Base-by-base conservation (phyloP, 768 basidiomycete species). In the Suillus paluster region DNA sequence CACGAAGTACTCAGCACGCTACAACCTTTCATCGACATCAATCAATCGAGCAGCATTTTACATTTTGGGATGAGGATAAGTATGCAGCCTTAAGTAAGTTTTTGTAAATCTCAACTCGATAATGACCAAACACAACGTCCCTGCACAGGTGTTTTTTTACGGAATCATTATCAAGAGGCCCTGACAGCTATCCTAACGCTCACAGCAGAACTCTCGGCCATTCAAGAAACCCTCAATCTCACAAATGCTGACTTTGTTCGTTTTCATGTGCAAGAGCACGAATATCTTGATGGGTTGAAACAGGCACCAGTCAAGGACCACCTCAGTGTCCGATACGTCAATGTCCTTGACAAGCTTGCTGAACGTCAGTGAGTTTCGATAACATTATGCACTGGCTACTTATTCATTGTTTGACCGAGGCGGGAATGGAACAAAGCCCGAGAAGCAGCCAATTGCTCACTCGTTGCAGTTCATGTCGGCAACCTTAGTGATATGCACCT, bases 51-150 rank as follows among this genome's bases (percentile, higher is more conserved):
- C 50, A 57, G 21, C 63, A 67, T 42, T 67, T 70, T 27, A 30
- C 33, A 0, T 63, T 60, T 27, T 74, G 72, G 69, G 64, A 65
- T 49, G 45, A 39, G 3, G 63, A 68, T 21, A 70, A 71, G 25
- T 67, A 71, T 50, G 63, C 62, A 0, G 67, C 63, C 5, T 57
- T 69, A 0, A 71, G 74, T 73, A 63, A 34, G 34, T 34, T 34
- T 34, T 34, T 5, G 1, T 34, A 34, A 34, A 34, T 34, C 7
- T 34, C 34, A 8, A 34, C 34, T 34, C 10, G n/a, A n/a, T n/a
- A n/a, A 5, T 34, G 34, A 34, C 34, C 34, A 34, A 34, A 34
- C 34, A 34, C 34, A 34, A 5, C 10, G 34, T 10, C 34, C 34
- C 34, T 34, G 34, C 34, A 6, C 68, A 71, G 74, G 72, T 61